phyloP scores from a whole-genome alignment of 495 filamentous ascomycete genomes.

The Penicillium mononematosum region DNA sequence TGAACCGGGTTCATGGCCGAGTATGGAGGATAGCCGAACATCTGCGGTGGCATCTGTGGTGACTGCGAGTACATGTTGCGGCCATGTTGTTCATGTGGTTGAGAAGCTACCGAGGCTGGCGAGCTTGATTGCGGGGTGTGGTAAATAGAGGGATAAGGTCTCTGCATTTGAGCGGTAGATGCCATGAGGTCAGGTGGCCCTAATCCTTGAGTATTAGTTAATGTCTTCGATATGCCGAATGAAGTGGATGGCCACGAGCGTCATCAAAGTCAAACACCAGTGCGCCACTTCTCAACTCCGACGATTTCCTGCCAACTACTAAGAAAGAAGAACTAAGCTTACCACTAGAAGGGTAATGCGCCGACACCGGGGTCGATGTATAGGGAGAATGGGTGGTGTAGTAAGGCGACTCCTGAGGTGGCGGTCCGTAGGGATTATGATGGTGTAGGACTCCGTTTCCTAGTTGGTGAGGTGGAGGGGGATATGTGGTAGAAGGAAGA shows the following conservation, averaged over 20 bases:
- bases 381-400: conserved; percentile 71
- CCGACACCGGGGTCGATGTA: conserved; percentile 64
- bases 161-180: conserved; percentile 76
- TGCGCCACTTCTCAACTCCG: background rate
- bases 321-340: conserved; percentile 36
- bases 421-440: conserved; percentile 55
- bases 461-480: conserved; percentile 52
- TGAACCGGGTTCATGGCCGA: conserved; percentile 67
- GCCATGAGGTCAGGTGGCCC: conserved; percentile 93
- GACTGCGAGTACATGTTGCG: conserved; percentile 81
- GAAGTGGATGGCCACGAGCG: background rate
- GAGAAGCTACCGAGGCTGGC: conserved; percentile 92
- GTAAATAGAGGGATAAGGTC: conserved; percentile 87
- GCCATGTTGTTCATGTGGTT: conserved; percentile 80
- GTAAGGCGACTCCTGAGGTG: conserved; percentile 66
- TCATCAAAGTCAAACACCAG: background rate
- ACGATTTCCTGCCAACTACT: background rate
- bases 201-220: conserved; percentile 33
- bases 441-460: conserved; percentile 45
- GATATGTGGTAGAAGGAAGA: conserved; percentile 58
- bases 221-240: conserved; percentile 4
- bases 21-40: conserved; percentile 77
- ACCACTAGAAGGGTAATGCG: conserved; percentile 79
- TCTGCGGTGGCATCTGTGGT: conserved; percentile 69
- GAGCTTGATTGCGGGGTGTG: conserved; percentile 96